Percentiles rank a stretch among this genome's conserved stretches.
These are phyloP conservation scores for Teratosphaeria gauchensis DNA, from an alignment of 2,329 filamentous ascomycete species.

Conservation along the genomic window DNA sequence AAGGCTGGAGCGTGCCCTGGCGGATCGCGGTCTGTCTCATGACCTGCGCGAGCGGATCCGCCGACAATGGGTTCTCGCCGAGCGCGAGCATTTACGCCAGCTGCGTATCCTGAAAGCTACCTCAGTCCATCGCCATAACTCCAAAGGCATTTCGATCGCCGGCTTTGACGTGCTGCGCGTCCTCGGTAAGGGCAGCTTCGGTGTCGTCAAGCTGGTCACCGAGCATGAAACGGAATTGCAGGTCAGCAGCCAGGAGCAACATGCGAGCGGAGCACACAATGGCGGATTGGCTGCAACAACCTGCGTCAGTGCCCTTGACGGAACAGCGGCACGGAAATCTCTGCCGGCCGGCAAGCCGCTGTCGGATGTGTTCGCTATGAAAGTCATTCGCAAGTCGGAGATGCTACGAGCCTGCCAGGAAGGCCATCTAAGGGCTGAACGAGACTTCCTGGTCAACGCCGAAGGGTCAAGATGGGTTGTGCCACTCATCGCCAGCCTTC, in stretches of 20 bases:
- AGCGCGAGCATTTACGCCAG: constrained; percentile 67
- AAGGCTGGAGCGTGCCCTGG: constrained; percentile 56
- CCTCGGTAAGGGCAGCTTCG: constrained; percentile 89
- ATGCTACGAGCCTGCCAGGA: constrained; percentile 91
- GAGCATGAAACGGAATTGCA: constrained; percentile 32
- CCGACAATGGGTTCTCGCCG: constrained; percentile 53
- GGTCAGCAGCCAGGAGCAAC: constrained; percentile 1
- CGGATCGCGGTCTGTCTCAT: constrained; percentile 43
- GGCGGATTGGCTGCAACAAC: constrained; percentile 25
- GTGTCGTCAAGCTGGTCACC: constrained; percentile 76
- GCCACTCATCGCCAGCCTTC: constrained; percentile 77
- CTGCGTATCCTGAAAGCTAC: constrained; percentile 59
- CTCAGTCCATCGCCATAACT: constrained; percentile 38
- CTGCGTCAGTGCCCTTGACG: constrained; percentile 13
- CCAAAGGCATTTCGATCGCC: constrained; percentile 45
- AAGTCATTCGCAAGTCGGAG: constrained; percentile 85
- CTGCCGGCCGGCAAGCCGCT: constrained; percentile 19
- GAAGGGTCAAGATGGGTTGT: constrained; percentile 88
- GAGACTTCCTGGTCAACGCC: constrained; percentile 82
- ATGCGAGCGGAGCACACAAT: background rate
- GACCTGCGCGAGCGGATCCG: constrained; percentile 48
- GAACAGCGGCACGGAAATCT: constrained; percentile 17
- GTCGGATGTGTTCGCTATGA: constrained; percentile 81
- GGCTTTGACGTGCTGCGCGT: constrained; percentile 76
- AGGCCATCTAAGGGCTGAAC: constrained; percentile 79